phyloP scores from a whole-genome alignment of 805 yeast genomes.

The Candida tallmaniae region DNA sequence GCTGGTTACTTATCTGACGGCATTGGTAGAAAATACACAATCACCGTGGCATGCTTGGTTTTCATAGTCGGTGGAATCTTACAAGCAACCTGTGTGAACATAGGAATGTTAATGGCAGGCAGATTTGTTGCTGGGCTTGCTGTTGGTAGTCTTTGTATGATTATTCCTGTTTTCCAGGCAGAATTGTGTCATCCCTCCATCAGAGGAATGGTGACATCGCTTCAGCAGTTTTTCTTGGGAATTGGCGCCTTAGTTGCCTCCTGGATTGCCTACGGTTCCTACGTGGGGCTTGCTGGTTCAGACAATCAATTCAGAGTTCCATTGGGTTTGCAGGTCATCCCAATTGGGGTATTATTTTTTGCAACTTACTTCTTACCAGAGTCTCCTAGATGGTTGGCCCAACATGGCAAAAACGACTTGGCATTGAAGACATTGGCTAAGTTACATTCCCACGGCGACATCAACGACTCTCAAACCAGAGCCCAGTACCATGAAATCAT shows the following conservation, averaged over 20 bases:
- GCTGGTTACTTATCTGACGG: conserved; percentile 12
- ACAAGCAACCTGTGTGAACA: conserved; percentile 23
- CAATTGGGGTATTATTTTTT: conserved; percentile 31
- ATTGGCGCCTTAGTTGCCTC: conserved; percentile 72
- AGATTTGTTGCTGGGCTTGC: conserved; percentile 72
- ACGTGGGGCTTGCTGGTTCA: conserved; percentile 39
- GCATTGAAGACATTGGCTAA: conserved; percentile 41
- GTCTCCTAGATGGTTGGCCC: conserved; percentile 51
- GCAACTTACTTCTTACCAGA: conserved; percentile 47
- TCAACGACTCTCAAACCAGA: conserved; percentile 11
- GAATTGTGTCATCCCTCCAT: conserved; percentile 60
- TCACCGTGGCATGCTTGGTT: conserved; percentile 18
- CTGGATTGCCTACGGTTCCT: conserved; percentile 67
- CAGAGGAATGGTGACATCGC: conserved; percentile 64
- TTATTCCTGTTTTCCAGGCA: conserved; percentile 77
- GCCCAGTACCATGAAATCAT: conserved; percentile 13
- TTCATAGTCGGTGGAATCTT: conserved; percentile 26
- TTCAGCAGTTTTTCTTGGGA: conserved; percentile 65
- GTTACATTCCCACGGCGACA: conserved; percentile 15
- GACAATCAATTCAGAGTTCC: conserved; percentile 20
- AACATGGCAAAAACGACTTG: conserved; percentile 46
- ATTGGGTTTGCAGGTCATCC: conserved; percentile 19
- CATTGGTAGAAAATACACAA: conserved; percentile 32
- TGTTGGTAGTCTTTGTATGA: conserved; percentile 70
- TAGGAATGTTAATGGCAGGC: conserved; percentile 32